Conservation (phyloP, 1,284 basidiomycete species). For the Inonotus hispidus region DNA sequence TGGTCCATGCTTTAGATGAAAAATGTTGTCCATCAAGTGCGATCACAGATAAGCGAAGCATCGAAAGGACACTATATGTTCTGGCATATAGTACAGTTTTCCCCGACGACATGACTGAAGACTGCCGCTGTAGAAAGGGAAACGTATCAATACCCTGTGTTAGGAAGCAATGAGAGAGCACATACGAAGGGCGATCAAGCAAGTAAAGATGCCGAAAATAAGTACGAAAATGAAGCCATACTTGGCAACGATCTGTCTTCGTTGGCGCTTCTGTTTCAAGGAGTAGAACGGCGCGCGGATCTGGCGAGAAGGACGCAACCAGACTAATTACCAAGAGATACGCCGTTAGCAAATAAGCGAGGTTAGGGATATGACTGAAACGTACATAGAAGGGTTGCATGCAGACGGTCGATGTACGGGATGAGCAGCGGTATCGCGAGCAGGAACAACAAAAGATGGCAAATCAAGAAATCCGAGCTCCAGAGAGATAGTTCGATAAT, state of each 20-base stretch:
- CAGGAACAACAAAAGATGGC: conserved; percentile 68
- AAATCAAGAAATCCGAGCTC: conserved; percentile 69
- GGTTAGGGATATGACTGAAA: conserved; percentile 24
- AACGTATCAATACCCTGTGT: conserved; percentile 4
- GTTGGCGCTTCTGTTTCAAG: conserved; percentile 80
- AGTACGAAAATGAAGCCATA: conserved; percentile 63
- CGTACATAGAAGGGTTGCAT: conserved; percentile 72
- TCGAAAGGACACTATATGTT: conserved; percentile 13
- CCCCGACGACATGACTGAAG: conserved; percentile 51
- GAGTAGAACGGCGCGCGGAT: conserved; percentile 93
- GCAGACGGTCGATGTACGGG: conserved; percentile 71
- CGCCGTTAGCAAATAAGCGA: conserved; percentile 20
- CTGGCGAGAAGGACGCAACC: conserved; percentile 83
- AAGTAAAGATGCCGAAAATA: conserved; percentile 70
- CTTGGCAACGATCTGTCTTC: conserved; percentile 78
- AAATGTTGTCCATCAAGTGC: background rate
- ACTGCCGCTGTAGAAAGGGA: conserved; percentile 43
- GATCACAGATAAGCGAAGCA: background rate
- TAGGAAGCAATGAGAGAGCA: conserved; percentile 22
- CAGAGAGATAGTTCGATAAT: conserved; percentile 78
- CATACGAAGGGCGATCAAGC: conserved; percentile 74
- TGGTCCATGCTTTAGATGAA: conserved; percentile 3
- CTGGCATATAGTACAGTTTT: conserved; percentile 59
- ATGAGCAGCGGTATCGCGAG: conserved; percentile 68
- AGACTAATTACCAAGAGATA: conserved; percentile 49